These are phyloP conservation scores for Auxenochlorella protothecoides DNA, from an alignment of 139 green algal genomes.

Conservation along the genomic window DNA sequence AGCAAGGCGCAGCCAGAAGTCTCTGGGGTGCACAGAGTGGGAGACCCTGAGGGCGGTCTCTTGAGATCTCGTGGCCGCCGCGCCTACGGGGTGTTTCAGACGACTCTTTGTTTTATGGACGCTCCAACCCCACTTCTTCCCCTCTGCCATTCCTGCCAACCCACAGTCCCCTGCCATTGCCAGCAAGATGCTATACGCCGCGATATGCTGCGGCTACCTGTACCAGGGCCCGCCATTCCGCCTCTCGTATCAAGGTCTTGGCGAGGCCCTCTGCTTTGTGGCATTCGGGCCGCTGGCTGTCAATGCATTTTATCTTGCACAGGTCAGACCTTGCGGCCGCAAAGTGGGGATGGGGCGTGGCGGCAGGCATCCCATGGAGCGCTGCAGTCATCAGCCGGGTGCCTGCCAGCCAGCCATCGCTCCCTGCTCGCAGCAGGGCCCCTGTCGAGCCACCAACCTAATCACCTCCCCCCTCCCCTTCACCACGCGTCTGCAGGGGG, in stretches of 20 bases:
- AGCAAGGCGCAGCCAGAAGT: neutral
- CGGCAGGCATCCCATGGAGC: too few species aligned
- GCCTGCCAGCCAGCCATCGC: neutral
- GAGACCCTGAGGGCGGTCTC: too few species aligned
- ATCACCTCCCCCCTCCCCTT: neutral
- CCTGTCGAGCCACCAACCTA: neutral
- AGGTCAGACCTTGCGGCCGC: conserved; percentile 18
- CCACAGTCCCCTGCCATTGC: conserved; percentile 6
- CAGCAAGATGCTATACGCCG: conserved; percentile 49
- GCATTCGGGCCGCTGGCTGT: conserved; percentile 90
- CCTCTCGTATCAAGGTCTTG: conserved; percentile 86
- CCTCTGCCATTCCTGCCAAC: too few species aligned
- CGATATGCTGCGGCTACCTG: conserved; percentile 84
- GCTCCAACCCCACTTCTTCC: too few species aligned
- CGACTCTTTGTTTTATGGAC: too few species aligned
- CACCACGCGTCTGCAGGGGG: neutral
- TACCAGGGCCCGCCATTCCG: conserved; percentile 97
- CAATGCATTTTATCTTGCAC: conserved; percentile 82
- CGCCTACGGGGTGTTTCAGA: too few species aligned
- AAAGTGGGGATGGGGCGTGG: neutral
- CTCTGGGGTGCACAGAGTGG: too few species aligned
- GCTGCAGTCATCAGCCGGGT: too few species aligned
- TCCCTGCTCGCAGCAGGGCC: neutral
- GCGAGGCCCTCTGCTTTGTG: conserved; percentile 93
- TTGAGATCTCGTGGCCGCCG: too few species aligned